Conservation (phyloP, 1,284 basidiomycete species). For the Sanghuangporus sanghuang region DNA sequence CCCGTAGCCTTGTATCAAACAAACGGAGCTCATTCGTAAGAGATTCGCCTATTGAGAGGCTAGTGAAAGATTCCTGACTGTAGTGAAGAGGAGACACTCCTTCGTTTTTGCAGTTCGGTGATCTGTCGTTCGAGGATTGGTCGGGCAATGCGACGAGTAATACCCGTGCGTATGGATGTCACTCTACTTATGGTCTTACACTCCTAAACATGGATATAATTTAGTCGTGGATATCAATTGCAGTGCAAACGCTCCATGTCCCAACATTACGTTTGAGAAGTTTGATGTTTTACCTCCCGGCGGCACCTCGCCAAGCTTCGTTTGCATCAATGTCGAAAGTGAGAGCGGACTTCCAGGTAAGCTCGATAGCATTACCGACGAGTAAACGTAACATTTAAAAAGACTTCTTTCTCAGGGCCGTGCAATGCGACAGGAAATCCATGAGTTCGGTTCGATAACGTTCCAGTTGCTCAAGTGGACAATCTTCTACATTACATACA, state of each 20-base stretch:
- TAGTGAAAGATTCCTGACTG: background rate
- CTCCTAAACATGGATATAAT: background rate
- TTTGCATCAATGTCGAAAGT: conserved; percentile 43
- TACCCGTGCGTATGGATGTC: conserved; percentile 30
- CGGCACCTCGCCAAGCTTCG: conserved; percentile 33
- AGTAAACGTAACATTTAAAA: background rate
- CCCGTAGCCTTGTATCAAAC: conserved; percentile 50
- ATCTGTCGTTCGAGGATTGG: conserved; percentile 44
- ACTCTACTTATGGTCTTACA: background rate
- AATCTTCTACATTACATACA: too few relatives aligned
- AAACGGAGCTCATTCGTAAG: conserved; percentile 44
- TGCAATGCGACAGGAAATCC: conserved; percentile 15
- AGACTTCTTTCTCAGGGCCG: conserved; percentile 4
- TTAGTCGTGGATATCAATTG: conserved; percentile 53
- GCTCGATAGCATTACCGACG: background rate
- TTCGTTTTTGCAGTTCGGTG: conserved; percentile 43
- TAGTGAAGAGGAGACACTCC: conserved; percentile 42
- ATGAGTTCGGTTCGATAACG: background rate
- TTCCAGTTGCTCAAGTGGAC: too few relatives aligned
- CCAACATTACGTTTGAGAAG: conserved; percentile 37
- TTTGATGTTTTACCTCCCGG: conserved; percentile 37
- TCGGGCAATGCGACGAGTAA: conserved; percentile 41
- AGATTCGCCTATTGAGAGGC: background rate
- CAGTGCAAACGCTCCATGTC: conserved; percentile 45
- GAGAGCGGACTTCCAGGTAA: conserved; percentile 37